Conservation (phyloP, 352 stramenopile species). For the Phytopythium aichiense region DNA sequence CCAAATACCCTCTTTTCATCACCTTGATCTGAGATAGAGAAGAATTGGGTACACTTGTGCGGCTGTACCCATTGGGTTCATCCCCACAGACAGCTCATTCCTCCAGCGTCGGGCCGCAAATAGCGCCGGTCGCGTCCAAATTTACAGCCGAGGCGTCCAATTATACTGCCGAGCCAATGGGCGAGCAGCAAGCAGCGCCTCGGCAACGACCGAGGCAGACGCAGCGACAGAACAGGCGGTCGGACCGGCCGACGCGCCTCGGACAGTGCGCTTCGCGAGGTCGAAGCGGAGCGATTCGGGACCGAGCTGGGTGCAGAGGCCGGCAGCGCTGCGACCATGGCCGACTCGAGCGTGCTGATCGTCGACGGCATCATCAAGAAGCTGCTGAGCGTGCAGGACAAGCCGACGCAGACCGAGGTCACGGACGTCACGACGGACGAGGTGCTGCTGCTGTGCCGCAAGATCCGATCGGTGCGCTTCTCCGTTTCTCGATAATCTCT, state of each 20-base stretch:
- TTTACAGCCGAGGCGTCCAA: not conserved
- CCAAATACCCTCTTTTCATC: no score
- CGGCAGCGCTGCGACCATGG: constrained; percentile 16
- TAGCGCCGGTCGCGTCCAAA: not conserved
- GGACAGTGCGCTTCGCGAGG: not conserved
- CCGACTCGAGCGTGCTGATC: constrained; percentile 46
- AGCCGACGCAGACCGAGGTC: constrained; percentile 71
- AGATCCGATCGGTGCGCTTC: constrained; percentile 52
- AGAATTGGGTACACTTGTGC: not conserved
- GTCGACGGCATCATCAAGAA: constrained; percentile 76
- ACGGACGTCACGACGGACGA: constrained; percentile 78
- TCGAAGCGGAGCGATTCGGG: not conserved
- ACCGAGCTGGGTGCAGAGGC: not conserved
- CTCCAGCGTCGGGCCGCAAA: not conserved
- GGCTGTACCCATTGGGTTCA: not conserved
- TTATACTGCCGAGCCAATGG: not conserved
- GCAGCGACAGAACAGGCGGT: no score
- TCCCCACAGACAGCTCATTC: not conserved
- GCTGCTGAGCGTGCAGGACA: constrained; percentile 69
- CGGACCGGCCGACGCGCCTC: not conserved
- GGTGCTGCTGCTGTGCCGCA: constrained; percentile 72
- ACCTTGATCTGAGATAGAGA: not conserved
- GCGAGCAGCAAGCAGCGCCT: not conserved
- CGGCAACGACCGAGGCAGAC: no score
- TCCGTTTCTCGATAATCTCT: not conserved